A percentile compares a stretch with the other conserved stretches of the same genome.
phyloP scores from a whole-genome alignment of 1,284 basidiomycete genomes.

The Ganoderma leucocontextum region DNA sequence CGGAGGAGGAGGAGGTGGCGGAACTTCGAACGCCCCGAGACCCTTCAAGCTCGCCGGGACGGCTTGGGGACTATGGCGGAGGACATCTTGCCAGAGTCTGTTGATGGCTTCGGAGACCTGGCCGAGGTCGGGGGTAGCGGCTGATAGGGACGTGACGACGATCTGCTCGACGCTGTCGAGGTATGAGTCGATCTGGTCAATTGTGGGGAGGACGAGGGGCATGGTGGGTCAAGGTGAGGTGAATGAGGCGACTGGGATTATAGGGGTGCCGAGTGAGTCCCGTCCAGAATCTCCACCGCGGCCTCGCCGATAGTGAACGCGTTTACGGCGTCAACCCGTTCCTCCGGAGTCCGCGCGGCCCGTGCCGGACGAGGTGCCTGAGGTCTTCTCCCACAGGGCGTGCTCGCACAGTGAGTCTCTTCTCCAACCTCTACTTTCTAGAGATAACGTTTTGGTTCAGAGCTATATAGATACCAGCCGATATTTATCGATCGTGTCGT shows the following conservation, averaged over 20 bases:
- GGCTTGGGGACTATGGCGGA: slow-evolving; percentile 75
- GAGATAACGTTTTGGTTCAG: neutral
- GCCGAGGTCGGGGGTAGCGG: slow-evolving; percentile 66
- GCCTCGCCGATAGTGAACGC: slow-evolving; percentile 23
- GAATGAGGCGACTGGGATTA: slow-evolving; percentile 2
- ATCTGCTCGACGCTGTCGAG: slow-evolving; percentile 72
- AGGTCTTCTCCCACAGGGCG: slow-evolving; percentile 14
- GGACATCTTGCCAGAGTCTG: slow-evolving; percentile 78
- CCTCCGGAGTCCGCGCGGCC: slow-evolving; percentile 11
- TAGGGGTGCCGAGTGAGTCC: slow-evolving; percentile 11
- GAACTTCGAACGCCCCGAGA: slow-evolving; percentile 75
- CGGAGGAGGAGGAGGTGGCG: slow-evolving; percentile 64
- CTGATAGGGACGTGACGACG: slow-evolving; percentile 63
- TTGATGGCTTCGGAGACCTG: slow-evolving; percentile 70
- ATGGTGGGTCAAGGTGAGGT: slow-evolving; percentile 25
- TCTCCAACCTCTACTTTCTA: slow-evolving; percentile 3
- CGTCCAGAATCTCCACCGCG: slow-evolving; percentile 1
- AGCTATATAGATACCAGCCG: neutral
- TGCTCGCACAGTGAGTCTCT: neutral
- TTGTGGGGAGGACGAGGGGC: slow-evolving; percentile 45
- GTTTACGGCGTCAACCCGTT: slow-evolving; percentile 17
- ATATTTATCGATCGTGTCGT: neutral
- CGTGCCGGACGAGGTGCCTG: slow-evolving; percentile 15
- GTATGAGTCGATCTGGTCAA: slow-evolving; percentile 77
- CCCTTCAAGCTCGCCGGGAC: slow-evolving; percentile 64